These are phyloP conservation scores for Dioszegia aurantiaca DNA, from an alignment of 768 basidiomycete genomes.

Conservation along the genomic window DNA sequence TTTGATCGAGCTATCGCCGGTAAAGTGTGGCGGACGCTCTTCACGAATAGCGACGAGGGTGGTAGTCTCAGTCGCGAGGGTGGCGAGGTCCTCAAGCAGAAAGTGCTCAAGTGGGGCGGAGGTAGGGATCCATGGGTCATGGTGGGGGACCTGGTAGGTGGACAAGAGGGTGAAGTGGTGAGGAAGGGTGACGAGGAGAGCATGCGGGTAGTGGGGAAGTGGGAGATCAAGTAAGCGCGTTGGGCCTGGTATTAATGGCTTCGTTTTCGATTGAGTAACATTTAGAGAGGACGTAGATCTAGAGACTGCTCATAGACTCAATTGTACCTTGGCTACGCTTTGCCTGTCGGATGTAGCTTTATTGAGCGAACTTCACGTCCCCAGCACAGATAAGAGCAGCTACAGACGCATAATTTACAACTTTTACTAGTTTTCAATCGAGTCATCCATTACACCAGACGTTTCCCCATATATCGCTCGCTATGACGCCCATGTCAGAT, in stretches of 20 bases:
- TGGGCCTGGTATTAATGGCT: not conserved
- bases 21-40: constrained; percentile 78
- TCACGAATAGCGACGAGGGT: constrained; percentile 52
- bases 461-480: constrained; percentile 40
- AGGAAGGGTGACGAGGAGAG: constrained; percentile 70
- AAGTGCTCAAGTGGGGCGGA: constrained; percentile 77
- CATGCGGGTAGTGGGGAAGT: constrained; percentile 85
- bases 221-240: constrained; percentile 55
- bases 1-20: constrained; percentile 95
- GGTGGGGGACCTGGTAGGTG: constrained; percentile 68
- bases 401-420: no score
- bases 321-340: not conserved
- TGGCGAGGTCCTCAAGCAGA: constrained; percentile 76
- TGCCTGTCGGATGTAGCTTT: constrained; percentile 2
- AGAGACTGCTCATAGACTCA: not conserved
- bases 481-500: constrained; percentile 24
- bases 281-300: not conserved
- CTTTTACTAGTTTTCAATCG: no score
- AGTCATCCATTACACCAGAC: constrained; percentile 47
- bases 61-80: constrained; percentile 68
- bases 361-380: no score
- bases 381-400: no score
- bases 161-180: constrained; percentile 57
- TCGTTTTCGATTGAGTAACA: not conserved
- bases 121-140: constrained; percentile 92